phyloP scores from a whole-genome alignment of 345 rosid genomes.

The Crucihimalaya himalaica region DNA sequence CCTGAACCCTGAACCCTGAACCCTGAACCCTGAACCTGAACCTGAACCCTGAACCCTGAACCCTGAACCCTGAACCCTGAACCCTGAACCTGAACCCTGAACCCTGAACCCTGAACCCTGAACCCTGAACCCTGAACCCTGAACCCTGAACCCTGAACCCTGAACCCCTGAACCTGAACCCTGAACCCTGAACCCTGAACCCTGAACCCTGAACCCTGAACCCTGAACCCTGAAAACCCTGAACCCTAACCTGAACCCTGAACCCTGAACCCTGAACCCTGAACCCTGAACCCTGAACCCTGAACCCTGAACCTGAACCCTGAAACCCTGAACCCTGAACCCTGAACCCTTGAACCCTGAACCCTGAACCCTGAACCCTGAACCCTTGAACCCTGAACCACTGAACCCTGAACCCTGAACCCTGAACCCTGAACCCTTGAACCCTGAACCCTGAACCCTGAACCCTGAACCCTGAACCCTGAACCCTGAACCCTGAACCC shows the following conservation, averaged over 20 bases:
- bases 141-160: background rate
- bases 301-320: background rate
- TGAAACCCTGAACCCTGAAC: background rate
- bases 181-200: background rate
- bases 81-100: background rate
- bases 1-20: background rate
- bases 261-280: background rate
- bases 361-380: background rate
- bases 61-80: background rate
- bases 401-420: background rate
- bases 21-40: background rate
- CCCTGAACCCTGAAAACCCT: background rate
- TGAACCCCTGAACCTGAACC: background rate
- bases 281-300: background rate
- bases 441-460: background rate
- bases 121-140: background rate
- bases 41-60: background rate
- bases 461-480: background rate
- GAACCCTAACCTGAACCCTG: background rate
- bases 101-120: background rate
- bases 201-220: background rate
- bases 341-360: background rate
- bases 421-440: background rate
- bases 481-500: background rate
- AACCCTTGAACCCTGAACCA: background rate